Evolutionary conservation across 192 early-diverging fungal genomes (phyloP).

Genomic region (Linnemannia elongata): DNA sequence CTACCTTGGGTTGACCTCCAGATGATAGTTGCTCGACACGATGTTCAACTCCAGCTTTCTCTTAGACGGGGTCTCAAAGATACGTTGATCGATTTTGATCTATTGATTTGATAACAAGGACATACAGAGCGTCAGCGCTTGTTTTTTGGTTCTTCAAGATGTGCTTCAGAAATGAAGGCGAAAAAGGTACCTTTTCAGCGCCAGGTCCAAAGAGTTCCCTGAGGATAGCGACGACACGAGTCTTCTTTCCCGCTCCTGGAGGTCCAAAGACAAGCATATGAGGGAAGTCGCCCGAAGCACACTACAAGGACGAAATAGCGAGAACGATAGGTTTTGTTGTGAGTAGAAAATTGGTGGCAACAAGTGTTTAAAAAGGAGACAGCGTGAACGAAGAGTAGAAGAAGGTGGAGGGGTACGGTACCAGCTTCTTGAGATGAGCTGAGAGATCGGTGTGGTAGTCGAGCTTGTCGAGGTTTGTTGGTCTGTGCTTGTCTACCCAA

Average conservation of each 20-base stretch:
- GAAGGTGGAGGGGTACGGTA: slow-evolving; percentile 24
- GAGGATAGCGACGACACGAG: slow-evolving; percentile 88
- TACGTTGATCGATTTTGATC: slow-evolving; percentile 92
- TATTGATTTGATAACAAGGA: slow-evolving; percentile 28
- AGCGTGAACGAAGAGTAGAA: neutral
- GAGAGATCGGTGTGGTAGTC: slow-evolving; percentile 86
- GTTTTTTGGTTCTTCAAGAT: neutral
- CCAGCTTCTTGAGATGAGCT: slow-evolving; percentile 80
- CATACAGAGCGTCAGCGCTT: neutral
- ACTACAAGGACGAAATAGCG: slow-evolving; percentile 50
- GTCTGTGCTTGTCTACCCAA: slow-evolving; percentile 97
- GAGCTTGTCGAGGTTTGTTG: slow-evolving; percentile 84
- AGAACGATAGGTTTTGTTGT: neutral
- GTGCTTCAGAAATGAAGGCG: neutral
- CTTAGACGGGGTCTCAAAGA: slow-evolving; percentile 87
- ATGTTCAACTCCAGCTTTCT: slow-evolving; percentile 90
- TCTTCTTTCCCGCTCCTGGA: slow-evolving; percentile 96
- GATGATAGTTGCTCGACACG: slow-evolving; percentile 94
- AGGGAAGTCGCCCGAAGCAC: slow-evolving; percentile 86
- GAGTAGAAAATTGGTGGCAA: slow-evolving; percentile 24
- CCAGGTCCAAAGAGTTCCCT: slow-evolving; percentile 91
- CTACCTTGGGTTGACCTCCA: slow-evolving; percentile 96
- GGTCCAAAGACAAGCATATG: slow-evolving; percentile 97
- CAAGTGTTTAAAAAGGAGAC: neutral
- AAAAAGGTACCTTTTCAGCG: slow-evolving; percentile 82